phyloP scores from a whole-genome alignment of 805 yeast genomes.

The Saturnispora sanitii region DNA sequence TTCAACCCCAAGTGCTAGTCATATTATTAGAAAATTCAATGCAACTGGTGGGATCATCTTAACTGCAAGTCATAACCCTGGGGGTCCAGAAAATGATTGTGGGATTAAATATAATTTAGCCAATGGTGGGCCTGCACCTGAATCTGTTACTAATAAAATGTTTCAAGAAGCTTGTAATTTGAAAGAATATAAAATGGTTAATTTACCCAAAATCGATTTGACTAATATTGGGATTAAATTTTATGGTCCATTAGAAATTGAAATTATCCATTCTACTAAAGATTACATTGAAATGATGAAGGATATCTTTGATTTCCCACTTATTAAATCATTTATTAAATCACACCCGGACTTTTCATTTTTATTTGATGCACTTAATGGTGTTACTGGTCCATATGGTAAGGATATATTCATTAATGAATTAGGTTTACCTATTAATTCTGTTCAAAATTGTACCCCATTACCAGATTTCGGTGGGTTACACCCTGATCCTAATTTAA shows the following conservation, averaged over 20 bases:
- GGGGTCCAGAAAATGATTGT: slow-evolving; percentile 85
- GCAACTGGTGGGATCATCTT: slow-evolving; percentile 88
- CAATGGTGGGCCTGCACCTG: slow-evolving; percentile 99
- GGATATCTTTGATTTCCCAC: slow-evolving; percentile 76
- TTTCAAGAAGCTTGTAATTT: slow-evolving; percentile 57
- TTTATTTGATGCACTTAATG: slow-evolving; percentile 84
- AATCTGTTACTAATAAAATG: slow-evolving; percentile 80
- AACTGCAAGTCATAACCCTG: slow-evolving; percentile 97
- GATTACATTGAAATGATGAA: slow-evolving; percentile 75
- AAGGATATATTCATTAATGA: slow-evolving; percentile 73
- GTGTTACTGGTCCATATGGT: slow-evolving; percentile 97
- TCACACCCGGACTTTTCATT: slow-evolving; percentile 53
- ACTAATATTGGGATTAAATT: slow-evolving; percentile 39
- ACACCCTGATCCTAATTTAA: slow-evolving; percentile 96
- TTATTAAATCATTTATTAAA: slow-evolving; percentile 62
- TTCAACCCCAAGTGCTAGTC: slow-evolving; percentile 96
- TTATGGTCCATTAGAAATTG: slow-evolving; percentile 59
- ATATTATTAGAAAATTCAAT: slow-evolving; percentile 65
- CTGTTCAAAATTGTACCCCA: slow-evolving; percentile 73
- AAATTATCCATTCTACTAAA: slow-evolving; percentile 71
- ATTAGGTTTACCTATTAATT: slow-evolving; percentile 60
- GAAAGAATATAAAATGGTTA: slow-evolving; percentile 46
- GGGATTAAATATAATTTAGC: slow-evolving; percentile 93
- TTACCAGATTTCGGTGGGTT: slow-evolving; percentile 91
- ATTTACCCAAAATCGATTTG: slow-evolving; percentile 59